These are phyloP conservation scores for Xylariaceae sp. DNA, from an alignment of 2,329 filamentous ascomycete species.

Conservation along the genomic window DNA sequence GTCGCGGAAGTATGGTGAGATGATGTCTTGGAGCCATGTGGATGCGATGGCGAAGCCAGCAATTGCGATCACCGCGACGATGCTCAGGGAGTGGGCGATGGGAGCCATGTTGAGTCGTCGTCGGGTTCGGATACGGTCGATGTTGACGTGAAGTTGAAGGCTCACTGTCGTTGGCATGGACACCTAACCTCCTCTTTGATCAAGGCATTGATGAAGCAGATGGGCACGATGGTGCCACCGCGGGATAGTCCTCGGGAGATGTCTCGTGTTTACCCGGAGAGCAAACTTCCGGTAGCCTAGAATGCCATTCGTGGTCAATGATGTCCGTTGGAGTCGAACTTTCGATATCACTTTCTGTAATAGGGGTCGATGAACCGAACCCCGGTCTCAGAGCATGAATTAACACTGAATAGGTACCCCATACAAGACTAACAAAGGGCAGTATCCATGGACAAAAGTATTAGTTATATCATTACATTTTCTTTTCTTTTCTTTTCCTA, in stretches of 20 bases:
- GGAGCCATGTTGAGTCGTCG: constrained; percentile 8
- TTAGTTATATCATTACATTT: constrained; percentile 6
- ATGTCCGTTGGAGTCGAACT: no score
- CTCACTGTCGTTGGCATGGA: constrained; percentile 1
- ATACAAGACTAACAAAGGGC: neutral
- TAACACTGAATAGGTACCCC: no score
- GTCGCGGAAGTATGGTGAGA: constrained; percentile 16
- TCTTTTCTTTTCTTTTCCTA: constrained; percentile 15
- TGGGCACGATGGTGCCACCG: neutral
- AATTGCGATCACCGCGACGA: constrained; percentile 15
- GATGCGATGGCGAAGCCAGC: constrained; percentile 18
- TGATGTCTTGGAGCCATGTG: constrained; percentile 14
- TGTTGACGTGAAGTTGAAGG: neutral
- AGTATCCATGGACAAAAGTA: constrained; percentile 3
- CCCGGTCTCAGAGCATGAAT: no score
- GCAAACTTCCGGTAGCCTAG: constrained; percentile 13
- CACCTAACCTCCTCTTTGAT: neutral
- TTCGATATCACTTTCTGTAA: no score
- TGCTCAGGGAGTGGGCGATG: constrained; percentile 11
- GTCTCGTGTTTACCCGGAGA: constrained; percentile 16
- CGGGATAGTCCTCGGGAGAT: neutral
- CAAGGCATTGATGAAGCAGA: neutral
- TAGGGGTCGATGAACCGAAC: no score
- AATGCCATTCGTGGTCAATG: neutral
- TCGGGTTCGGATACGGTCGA: neutral